phyloP scores from a whole-genome alignment of 768 basidiomycete genomes.

The Suillus lakei region DNA sequence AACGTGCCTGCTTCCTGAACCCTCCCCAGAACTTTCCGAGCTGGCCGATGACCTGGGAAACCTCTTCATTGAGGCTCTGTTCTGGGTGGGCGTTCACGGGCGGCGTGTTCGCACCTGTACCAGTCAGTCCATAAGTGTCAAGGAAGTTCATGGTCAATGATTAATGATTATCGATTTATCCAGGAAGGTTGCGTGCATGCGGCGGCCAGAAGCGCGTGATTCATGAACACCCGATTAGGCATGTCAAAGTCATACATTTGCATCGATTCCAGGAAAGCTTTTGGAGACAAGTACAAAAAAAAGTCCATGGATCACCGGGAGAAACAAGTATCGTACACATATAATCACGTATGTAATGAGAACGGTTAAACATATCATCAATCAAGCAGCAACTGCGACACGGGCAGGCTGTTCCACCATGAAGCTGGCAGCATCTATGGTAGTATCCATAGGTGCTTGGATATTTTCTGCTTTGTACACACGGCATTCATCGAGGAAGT shows the following conservation, averaged over 20 bases:
- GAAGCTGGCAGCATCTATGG: conserved; percentile 24
- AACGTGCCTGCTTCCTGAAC: conserved; percentile 81
- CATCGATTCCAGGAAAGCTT: neutral
- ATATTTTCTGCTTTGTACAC: conserved; percentile 50
- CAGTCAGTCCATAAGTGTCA: conserved; percentile 65
- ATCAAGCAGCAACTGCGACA: conserved; percentile 36
- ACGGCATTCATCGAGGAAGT: conserved; percentile 85
- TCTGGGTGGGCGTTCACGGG: conserved; percentile 48
- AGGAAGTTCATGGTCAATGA: conserved; percentile 67
- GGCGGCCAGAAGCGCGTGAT: neutral
- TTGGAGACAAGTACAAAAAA: neutral
- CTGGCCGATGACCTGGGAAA: conserved; percentile 87
- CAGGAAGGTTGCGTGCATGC: neutral
- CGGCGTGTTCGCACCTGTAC: conserved; percentile 49
- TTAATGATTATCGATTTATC: conserved; percentile 1
- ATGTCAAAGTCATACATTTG: too few species aligned
- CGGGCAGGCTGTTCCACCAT: conserved; percentile 24
- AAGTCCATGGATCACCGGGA: neutral
- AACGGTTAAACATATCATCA: neutral
- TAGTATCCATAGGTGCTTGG: conserved; percentile 17
- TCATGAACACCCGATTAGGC: conserved; percentile 12
- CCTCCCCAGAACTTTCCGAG: conserved; percentile 90
- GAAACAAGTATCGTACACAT: conserved; percentile 22
- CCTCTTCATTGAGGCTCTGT: conserved; percentile 80
- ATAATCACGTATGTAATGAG: neutral